phyloP scores from a whole-genome alignment of 192 early-diverging fungal genomes.

The Pilobolus umbonatus region DNA sequence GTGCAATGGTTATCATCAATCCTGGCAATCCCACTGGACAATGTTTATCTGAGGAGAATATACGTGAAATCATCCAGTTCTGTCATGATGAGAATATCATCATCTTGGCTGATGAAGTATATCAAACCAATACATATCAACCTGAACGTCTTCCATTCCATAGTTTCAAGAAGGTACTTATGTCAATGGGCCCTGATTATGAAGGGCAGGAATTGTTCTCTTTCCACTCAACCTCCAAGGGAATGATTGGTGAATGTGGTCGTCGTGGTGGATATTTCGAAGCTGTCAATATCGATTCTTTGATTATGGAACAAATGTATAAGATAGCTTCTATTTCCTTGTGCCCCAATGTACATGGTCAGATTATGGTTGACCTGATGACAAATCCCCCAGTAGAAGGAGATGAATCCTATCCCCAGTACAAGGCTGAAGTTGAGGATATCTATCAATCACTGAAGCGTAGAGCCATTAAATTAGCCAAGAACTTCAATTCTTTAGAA shows the following conservation, averaged over 20 bases:
- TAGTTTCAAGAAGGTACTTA: conserved; percentile 94
- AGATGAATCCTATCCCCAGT: conserved; percentile 71
- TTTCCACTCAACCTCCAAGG: conserved; percentile 96
- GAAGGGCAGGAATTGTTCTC: conserved; percentile 84
- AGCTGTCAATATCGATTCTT: conserved; percentile 71
- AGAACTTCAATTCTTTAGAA: conserved; percentile 77
- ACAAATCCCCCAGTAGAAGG: conserved; percentile 82
- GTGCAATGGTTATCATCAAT: conserved; percentile 95
- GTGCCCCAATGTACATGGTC: conserved; percentile 94
- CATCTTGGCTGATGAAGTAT: conserved; percentile 95
- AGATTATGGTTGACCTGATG: conserved; percentile 93
- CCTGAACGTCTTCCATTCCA: conserved; percentile 80
- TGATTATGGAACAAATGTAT: conserved; percentile 81
- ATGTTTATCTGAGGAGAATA: conserved; percentile 75
- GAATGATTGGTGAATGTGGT: conserved; percentile 98
- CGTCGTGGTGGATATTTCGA: conserved; percentile 98
- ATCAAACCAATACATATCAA: conserved; percentile 94
- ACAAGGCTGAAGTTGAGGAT: conserved; percentile 62
- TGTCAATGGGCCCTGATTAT: conserved; percentile 66
- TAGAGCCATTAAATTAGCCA: conserved; percentile 69
- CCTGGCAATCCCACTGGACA: conserved; percentile 99
- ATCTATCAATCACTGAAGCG: conserved; percentile 81
- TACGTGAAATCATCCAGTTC: conserved; percentile 86
- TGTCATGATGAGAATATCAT: conserved; percentile 79
- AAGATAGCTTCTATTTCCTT: conserved; percentile 90